Evolutionary conservation across 2,329 filamentous ascomycete genomes (phyloP).

Genomic region (Monosporascus sp.): DNA sequence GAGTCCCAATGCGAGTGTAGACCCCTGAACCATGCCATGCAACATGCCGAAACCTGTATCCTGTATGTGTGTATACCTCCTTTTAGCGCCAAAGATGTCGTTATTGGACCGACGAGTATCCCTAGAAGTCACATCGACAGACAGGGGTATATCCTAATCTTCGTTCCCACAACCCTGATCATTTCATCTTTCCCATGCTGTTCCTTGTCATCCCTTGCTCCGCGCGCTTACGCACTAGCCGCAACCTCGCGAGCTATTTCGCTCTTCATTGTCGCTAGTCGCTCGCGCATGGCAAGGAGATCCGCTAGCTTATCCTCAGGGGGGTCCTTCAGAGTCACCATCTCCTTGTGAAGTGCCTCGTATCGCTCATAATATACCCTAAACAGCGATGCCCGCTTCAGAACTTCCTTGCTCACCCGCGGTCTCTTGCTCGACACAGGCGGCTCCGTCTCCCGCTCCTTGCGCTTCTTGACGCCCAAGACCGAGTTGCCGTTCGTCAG

Average conservation of each 20-base stretch:
- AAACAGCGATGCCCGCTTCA: constrained; percentile 51
- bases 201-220: background rate
- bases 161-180: background rate
- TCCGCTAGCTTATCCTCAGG: constrained; percentile 45
- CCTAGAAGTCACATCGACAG: background rate
- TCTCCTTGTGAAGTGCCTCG: constrained; percentile 50
- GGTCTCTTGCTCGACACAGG: constrained; percentile 34
- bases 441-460: constrained; percentile 26
- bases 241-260: constrained; percentile 48
- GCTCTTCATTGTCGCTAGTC: constrained; percentile 52
- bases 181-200: background rate
- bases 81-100: too few species aligned
- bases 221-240: constrained; percentile 14
- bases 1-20: too few species aligned
- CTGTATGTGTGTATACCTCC: too few species aligned
- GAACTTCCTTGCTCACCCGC: constrained; percentile 41
- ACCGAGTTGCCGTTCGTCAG: constrained; percentile 17
- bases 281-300: constrained; percentile 49
- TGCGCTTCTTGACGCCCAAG: constrained; percentile 39
- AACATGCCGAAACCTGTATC: too few species aligned
- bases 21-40: too few species aligned
- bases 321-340: constrained; percentile 45
- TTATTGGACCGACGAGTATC: background rate
- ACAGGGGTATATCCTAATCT: background rate
- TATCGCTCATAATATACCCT: constrained; percentile 53